Base-by-base conservation (phyloP, 192 early-diverging fungal species). In the Backusella tuberculispora region DNA sequence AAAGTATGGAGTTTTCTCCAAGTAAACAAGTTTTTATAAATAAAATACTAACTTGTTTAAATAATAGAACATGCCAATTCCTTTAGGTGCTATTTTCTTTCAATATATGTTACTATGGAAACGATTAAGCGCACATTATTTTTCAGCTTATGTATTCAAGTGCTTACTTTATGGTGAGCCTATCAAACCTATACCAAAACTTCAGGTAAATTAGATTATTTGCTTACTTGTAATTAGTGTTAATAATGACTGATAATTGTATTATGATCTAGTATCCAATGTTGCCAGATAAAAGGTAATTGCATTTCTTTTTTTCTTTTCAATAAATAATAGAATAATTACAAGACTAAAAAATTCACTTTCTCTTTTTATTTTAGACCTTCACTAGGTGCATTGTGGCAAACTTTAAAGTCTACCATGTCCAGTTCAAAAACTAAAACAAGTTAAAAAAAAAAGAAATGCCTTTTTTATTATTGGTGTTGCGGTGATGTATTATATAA, bases 81-180 rank as follows among this genome's bases (percentile, higher is more conserved):
- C 91, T 0, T 82, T 92, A 12, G 80, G 87, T 0, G 87, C 91
- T 13, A 91, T 98, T 24, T 96, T 99, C 74, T 97, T 97, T 80
- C 95, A 99, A 81, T 99, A 97, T 74, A 84, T 90, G 66, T 90
- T 95, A 63, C 84, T 99, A 8, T 94, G 88, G 89, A 84, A 85
- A 41, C 85, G 93, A 63, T 82, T 98, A n/a, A 88, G 89, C 42
- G 88, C 88, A 0, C 90, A 92, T 72, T 97, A 97, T 67, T 84
- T 98, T 76, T 91, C 92, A n/a, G 77, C 88, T 34, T 86, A 91
- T 26, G 88, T 93, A 14, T 81, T 96, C 56, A 81, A 81, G 17
- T 94, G 93, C 64, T 82, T 98, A 37, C 81, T 97, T 7, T 89
- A 87, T 10, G 96, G 96, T 1, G 87, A 92, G 38, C 88, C 91